phyloP scores from a whole-genome alignment of 192 early-diverging fungal species.

The Haplosporangium gracile region DNA sequence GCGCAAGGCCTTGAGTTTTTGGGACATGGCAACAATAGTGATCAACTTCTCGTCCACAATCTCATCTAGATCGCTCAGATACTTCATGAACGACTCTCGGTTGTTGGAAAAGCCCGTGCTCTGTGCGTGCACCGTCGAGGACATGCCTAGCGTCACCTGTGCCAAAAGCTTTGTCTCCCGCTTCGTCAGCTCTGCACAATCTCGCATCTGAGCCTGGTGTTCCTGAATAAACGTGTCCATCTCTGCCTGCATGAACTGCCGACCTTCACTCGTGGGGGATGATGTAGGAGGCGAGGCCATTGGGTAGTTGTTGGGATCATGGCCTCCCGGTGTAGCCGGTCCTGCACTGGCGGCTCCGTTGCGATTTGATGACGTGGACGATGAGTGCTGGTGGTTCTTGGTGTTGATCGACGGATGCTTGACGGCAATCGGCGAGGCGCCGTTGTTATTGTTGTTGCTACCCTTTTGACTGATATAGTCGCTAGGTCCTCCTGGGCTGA shows the following conservation, averaged over 20 bases:
- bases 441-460: constrained; percentile 1
- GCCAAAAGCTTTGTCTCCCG: constrained; percentile 75
- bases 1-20: constrained; percentile 45
- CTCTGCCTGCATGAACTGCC: constrained; percentile 17
- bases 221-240: constrained; percentile 73
- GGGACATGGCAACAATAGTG: constrained; percentile 58
- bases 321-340: background rate
- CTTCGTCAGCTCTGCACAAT: constrained; percentile 71
- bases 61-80: constrained; percentile 69
- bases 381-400: constrained; percentile 17
- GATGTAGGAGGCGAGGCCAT: constrained; percentile 29
- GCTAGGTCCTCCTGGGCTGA: constrained; percentile 16
- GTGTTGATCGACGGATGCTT: constrained; percentile 36
- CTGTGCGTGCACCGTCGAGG: constrained; percentile 36
- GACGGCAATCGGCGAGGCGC: background rate
- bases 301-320: background rate
- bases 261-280: constrained; percentile 14
- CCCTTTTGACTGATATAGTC: constrained; percentile 42
- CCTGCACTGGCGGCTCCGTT: constrained; percentile 10
- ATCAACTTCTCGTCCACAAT: constrained; percentile 70
- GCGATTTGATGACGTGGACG: constrained; percentile 13
- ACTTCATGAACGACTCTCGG: constrained; percentile 50
- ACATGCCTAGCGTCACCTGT: constrained; percentile 73
- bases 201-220: constrained; percentile 76
- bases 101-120: constrained; percentile 23